phyloP scores from a whole-genome alignment of 345 rosid genomes.

The Citrus mangshanensis region DNA sequence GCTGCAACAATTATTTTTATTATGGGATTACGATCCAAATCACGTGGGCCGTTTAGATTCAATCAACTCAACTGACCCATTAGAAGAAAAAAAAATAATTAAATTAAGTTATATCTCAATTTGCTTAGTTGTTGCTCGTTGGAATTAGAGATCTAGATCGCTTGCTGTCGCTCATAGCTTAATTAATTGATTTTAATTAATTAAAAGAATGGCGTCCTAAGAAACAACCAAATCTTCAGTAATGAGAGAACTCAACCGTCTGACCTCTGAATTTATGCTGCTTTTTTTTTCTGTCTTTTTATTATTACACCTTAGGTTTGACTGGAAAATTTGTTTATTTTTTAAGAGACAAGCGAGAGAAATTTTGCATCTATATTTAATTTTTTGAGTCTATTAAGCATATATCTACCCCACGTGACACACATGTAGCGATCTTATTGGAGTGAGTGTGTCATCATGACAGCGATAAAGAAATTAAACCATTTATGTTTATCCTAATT shows the following conservation, averaged over 20 bases:
- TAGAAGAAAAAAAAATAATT: background rate
- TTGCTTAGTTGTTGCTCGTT: constrained; percentile 3
- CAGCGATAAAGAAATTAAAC: no score
- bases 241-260: constrained; percentile 8
- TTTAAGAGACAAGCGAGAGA: no score
- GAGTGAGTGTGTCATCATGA: no score
- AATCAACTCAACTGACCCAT: background rate
- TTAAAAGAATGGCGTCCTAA: background rate
- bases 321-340: background rate
- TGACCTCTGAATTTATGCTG: constrained; percentile 9
- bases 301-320: background rate
- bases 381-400: no score
- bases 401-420: no score
- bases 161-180: background rate
- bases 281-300: background rate
- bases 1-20: background rate
- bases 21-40: constrained; percentile 10
- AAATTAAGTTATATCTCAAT: background rate
- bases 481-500: no score
- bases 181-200: background rate
- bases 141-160: constrained; percentile 1
- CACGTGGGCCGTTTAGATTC: constrained; percentile 8
- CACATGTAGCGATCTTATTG: no score
- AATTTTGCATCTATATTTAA: no score
- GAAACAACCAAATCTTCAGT: background rate